Evolutionary conservation across 2,329 filamentous ascomycete genomes (phyloP).

Genomic region (Paradendryphiella salina): DNA sequence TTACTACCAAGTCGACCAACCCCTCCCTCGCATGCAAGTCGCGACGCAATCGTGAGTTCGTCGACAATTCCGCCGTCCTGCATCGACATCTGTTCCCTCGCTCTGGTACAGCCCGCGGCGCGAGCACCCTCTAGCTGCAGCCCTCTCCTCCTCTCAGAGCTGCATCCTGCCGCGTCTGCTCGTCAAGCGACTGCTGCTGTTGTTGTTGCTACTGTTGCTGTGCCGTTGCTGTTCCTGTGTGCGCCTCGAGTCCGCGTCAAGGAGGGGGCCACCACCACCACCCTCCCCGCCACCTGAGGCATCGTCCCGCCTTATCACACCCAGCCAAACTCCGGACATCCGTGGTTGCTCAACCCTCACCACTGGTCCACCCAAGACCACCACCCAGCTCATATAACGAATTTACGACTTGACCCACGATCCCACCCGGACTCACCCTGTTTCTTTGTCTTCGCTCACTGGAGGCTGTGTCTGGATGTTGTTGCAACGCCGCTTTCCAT

Average conservation of each 20-base stretch:
- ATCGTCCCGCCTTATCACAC: constrained; percentile 30
- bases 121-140: constrained; percentile 21
- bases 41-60: constrained; percentile 35
- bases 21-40: constrained; percentile 36
- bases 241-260: constrained; percentile 30
- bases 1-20: constrained; percentile 15
- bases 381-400: constrained; percentile 17
- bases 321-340: constrained; percentile 37
- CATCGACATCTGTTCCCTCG: constrained; percentile 25
- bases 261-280: constrained; percentile 20
- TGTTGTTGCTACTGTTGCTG: constrained; percentile 17
- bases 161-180: constrained; percentile 34
- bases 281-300: constrained; percentile 28
- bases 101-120: not conserved
- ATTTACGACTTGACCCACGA: constrained; percentile 18
- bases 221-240: constrained; percentile 6
- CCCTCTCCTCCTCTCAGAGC: constrained; percentile 18
- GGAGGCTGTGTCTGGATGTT: constrained; percentile 41
- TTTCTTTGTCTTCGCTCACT: constrained; percentile 15
- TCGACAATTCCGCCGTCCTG: constrained; percentile 31
- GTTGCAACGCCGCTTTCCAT: constrained; percentile 38
- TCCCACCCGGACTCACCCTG: constrained; percentile 4
- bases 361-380: constrained; percentile 19
- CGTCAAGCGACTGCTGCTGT: constrained; percentile 23
- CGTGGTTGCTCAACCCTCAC: constrained; percentile 30